These are phyloP conservation scores for Arachnomyces sp. DNA, from an alignment of 2,329 filamentous ascomycete genomes.

Conservation along the genomic window DNA sequence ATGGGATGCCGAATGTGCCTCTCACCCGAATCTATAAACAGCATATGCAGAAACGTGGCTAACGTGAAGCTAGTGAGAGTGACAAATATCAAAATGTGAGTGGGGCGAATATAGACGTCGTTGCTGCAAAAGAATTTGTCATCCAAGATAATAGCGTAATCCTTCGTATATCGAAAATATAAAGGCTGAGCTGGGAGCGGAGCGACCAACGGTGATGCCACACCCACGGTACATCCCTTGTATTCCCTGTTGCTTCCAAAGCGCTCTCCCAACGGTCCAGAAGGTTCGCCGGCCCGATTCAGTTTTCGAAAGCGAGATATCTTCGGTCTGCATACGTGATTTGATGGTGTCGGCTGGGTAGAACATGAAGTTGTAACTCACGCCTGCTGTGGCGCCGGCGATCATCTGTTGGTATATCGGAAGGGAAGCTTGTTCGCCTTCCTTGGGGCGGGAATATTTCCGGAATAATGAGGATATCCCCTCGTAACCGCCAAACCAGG, in stretches of 20 bases:
- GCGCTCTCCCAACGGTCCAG: slow-evolving; percentile 56
- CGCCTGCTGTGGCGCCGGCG: slow-evolving; percentile 78
- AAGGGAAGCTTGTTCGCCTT: slow-evolving; percentile 32
- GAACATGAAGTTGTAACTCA: slow-evolving; percentile 94
- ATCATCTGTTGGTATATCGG: slow-evolving; percentile 80
- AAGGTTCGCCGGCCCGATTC: slow-evolving; percentile 57
- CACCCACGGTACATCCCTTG: slow-evolving; percentile 87
- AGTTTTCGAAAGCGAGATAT: slow-evolving; percentile 40
- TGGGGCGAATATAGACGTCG: not conserved
- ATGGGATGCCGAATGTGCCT: too few species aligned
- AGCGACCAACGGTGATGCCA: slow-evolving; percentile 80
- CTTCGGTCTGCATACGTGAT: slow-evolving; percentile 87
- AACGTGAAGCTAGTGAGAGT: not conserved
- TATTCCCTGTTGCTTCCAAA: slow-evolving; percentile 79
- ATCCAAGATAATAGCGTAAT: slow-evolving; percentile 59
- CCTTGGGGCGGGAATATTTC: slow-evolving; percentile 38
- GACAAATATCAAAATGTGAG: not conserved
- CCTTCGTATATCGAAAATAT: slow-evolving; percentile 95
- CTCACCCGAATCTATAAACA: too few species aligned
- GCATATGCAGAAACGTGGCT: too few species aligned
- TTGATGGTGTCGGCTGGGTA: slow-evolving; percentile 98
- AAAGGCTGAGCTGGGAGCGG: slow-evolving; percentile 91
- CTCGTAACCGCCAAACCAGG: slow-evolving; percentile 93
- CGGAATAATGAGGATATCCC: slow-evolving; percentile 65
- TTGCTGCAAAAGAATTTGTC: slow-evolving; percentile 4